A percentile compares a stretch with the other conserved stretches of the same genome.
These are phyloP conservation scores for Calonectria honghensis DNA, from an alignment of 2,329 filamentous ascomycete genomes.

Conservation along the genomic window DNA sequence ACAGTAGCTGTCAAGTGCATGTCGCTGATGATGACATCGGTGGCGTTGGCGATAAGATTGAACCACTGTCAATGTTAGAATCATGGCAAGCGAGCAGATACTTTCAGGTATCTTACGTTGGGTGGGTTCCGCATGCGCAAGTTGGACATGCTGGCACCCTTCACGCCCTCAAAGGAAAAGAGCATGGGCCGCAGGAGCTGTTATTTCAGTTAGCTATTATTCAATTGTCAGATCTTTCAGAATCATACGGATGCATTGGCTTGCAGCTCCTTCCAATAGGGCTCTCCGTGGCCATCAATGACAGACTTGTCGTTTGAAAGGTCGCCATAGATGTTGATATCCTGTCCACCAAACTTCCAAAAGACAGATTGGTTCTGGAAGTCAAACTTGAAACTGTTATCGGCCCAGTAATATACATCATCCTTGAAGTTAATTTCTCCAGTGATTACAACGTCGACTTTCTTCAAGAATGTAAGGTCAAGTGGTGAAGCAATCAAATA, in stretches of 20 bases:
- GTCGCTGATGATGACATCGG: slow-evolving; percentile 77
- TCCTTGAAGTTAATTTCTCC: slow-evolving; percentile 78
- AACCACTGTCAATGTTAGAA: slow-evolving; percentile 55
- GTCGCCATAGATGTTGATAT: slow-evolving; percentile 79
- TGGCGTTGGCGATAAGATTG: slow-evolving; percentile 80
- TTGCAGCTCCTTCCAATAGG: slow-evolving; percentile 49
- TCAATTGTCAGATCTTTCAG: slow-evolving; percentile 71
- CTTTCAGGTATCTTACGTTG: slow-evolving; percentile 42
- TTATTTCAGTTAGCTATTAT: slow-evolving; percentile 66
- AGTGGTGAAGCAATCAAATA: slow-evolving; percentile 80
- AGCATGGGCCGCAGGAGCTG: slow-evolving; percentile 52
- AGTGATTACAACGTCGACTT: slow-evolving; percentile 75
- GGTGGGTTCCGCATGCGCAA: slow-evolving; percentile 76
- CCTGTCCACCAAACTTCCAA: slow-evolving; percentile 58
- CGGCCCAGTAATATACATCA: slow-evolving; percentile 82
- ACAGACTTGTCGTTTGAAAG: slow-evolving; percentile 78
- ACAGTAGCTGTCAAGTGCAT: slow-evolving; percentile 75
- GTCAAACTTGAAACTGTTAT: slow-evolving; percentile 76
- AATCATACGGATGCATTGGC: slow-evolving; percentile 46
- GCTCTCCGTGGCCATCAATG: slow-evolving; percentile 69
- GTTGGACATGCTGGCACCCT: slow-evolving; percentile 75
- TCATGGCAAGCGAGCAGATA: accelerated
- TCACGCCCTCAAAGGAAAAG: slow-evolving; percentile 50
- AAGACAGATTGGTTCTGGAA: slow-evolving; percentile 78
- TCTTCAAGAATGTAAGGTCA: slow-evolving; percentile 78